Conservation (phyloP, 345 rosid genomes). For the Hibiscus syriacus region DNA sequence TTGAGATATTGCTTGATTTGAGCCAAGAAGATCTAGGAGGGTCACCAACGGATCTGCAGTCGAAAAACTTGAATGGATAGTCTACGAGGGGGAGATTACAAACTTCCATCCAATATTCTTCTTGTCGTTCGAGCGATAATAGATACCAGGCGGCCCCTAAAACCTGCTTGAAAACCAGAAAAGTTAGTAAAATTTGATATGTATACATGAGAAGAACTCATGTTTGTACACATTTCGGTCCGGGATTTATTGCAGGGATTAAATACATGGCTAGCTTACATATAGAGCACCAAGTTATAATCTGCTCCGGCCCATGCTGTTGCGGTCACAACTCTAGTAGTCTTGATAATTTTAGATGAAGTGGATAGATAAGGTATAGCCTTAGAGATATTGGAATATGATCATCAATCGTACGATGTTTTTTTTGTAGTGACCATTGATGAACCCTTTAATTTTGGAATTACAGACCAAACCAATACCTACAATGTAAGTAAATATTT, state of each 20-base stretch:
- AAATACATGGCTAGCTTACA: slow-evolving; percentile 93
- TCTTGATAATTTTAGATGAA: slow-evolving; percentile 68
- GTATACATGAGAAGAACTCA: neutral
- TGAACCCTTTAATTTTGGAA: slow-evolving; percentile 65
- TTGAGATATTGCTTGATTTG: slow-evolving; percentile 53
- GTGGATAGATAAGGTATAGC: slow-evolving; percentile 60
- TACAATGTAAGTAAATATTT: slow-evolving; percentile 25
- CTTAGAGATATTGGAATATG: slow-evolving; percentile 70
- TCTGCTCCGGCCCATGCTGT: slow-evolving; percentile 98
- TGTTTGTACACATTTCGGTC: neutral
- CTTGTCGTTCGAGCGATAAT: slow-evolving; percentile 72
- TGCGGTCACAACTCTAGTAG: slow-evolving; percentile 78
- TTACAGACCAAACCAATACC: slow-evolving; percentile 71
- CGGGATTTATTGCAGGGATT: neutral
- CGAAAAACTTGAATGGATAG: slow-evolving; percentile 53
- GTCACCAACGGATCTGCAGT: slow-evolving; percentile 37
- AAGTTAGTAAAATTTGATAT: neutral
- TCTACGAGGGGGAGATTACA: slow-evolving; percentile 40
- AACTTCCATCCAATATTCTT: slow-evolving; percentile 76
- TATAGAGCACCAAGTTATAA: slow-evolving; percentile 80
- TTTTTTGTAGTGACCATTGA: slow-evolving; percentile 72
- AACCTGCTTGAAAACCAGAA: slow-evolving; percentile 34
- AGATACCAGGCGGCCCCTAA: slow-evolving; percentile 97
- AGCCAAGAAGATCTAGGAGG: slow-evolving; percentile 49
- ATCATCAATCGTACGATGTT: slow-evolving; percentile 67